phyloP scores from a whole-genome alignment of 2,329 filamentous ascomycete species.

The Trichoderma polysporum region DNA sequence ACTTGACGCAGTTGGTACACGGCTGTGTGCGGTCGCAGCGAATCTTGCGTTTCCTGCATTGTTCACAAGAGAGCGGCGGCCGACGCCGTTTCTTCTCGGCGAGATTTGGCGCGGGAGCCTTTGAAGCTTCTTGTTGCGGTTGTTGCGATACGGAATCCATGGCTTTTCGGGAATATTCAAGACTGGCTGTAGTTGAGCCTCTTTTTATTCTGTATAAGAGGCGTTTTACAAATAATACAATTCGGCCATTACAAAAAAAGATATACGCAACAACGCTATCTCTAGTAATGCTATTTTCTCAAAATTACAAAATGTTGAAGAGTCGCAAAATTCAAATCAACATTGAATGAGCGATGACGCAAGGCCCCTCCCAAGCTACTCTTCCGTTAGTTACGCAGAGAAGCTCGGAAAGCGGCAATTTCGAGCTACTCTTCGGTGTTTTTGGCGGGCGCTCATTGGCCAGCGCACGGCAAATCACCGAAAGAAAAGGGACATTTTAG shows the following conservation, averaged over 20 bases:
- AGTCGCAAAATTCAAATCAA: neutral
- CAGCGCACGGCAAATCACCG: slow-evolving; percentile 1
- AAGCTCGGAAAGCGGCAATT: slow-evolving; percentile 7
- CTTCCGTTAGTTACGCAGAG: neutral
- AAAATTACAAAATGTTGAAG: neutral
- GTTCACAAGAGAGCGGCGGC: slow-evolving; percentile 51
- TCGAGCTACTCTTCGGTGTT: neutral
- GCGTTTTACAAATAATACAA: neutral
- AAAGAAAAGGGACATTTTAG: neutral
- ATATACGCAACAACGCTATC: neutral
- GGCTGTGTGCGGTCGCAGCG: slow-evolving; percentile 59
- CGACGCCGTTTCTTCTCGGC: slow-evolving; percentile 41
- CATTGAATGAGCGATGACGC: neutral
- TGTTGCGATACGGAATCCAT: neutral
- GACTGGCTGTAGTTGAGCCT: neutral
- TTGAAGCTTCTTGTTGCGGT: neutral
- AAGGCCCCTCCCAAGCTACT: neutral
- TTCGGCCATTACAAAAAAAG: neutral
- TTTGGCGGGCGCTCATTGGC: slow-evolving; percentile 10
- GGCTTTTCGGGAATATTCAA: neutral
- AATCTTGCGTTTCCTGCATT: slow-evolving; percentile 61
- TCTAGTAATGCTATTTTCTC: neutral
- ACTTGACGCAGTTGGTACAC: slow-evolving; percentile 59
- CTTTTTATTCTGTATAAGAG: neutral
- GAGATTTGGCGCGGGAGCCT: neutral